phyloP scores from a whole-genome alignment of 2,329 filamentous ascomycete species.

The Tolypocladium capitatum region DNA sequence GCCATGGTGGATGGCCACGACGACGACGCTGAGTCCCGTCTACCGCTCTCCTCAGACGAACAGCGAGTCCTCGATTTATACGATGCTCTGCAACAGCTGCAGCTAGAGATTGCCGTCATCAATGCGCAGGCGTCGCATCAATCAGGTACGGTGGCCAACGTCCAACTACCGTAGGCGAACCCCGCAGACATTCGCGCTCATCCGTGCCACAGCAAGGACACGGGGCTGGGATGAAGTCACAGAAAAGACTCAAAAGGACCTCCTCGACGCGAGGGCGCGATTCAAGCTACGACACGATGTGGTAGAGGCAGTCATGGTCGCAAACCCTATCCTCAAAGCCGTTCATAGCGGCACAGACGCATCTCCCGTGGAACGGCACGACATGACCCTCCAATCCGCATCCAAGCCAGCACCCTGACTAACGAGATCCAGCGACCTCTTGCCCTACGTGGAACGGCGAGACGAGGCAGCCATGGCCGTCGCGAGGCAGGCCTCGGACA shows the following conservation, averaged over 20 bases:
- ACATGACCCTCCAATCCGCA: background rate
- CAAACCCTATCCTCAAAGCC: conserved; percentile 64
- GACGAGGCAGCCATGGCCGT: conserved; percentile 54
- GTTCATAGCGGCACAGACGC: conserved; percentile 55
- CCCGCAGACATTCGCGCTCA: background rate
- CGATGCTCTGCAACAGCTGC: conserved; percentile 56
- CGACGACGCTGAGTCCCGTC: conserved; percentile 22
- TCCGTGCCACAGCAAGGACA: conserved; percentile 8
- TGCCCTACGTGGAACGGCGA: conserved; percentile 52
- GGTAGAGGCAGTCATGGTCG: conserved; percentile 53
- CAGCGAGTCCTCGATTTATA: conserved; percentile 54
- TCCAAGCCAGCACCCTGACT: background rate
- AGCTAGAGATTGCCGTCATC: conserved; percentile 58
- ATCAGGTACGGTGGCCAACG: conserved; percentile 15
- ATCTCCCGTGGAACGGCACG: conserved; percentile 55
- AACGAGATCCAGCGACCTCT: conserved; percentile 41
- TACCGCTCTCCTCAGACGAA: conserved; percentile 54
- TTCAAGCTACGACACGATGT: conserved; percentile 59
- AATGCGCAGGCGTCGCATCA: conserved; percentile 29
- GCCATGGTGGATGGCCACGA: conserved; percentile 11
- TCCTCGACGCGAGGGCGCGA: conserved; percentile 56
- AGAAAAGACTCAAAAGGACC: conserved; percentile 46
- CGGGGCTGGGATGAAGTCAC: conserved; percentile 35
- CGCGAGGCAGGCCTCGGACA: conserved; percentile 42
- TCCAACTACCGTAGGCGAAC: background rate